Evolutionary conservation across 345 rosid genomes (phyloP).

Genomic region (Aegle marmelos): DNA sequence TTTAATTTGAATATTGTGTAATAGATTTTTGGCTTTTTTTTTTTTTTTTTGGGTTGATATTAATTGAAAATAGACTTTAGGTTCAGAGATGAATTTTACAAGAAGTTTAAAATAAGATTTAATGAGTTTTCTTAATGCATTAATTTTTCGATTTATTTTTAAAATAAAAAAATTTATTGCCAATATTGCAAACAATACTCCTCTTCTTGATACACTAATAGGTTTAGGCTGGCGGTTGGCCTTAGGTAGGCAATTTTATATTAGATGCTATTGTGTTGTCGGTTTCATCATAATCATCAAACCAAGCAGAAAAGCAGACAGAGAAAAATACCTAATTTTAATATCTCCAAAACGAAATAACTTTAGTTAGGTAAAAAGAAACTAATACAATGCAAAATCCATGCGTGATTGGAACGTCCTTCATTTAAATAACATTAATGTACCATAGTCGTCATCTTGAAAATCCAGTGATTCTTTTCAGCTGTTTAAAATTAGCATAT

Average conservation of each 20-base stretch:
- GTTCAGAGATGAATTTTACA: no score
- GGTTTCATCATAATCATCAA: background rate
- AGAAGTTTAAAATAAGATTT: no score
- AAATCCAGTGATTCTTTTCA: background rate
- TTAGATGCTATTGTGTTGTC: background rate
- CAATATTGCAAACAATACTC: background rate
- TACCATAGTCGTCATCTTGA: background rate
- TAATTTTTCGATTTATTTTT: no score
- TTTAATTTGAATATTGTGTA: no score
- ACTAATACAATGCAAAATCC: background rate
- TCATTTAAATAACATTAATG: background rate
- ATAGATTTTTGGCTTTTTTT: no score
- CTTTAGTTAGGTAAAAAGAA: background rate
- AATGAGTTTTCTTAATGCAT: no score
- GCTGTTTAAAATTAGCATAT: background rate
- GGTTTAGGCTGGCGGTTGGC: background rate
- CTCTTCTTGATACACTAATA: background rate
- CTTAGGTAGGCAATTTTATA: background rate
- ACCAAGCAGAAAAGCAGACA: background rate
- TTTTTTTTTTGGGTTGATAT: no score
- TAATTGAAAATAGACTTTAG: no score
- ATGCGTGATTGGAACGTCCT: background rate
- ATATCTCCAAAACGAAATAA: background rate
- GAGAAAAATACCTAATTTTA: background rate
- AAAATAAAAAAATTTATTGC: background rate